Conservation (phyloP, 495 filamentous ascomycete genomes). For the Neurospora tetrasperma region DNA sequence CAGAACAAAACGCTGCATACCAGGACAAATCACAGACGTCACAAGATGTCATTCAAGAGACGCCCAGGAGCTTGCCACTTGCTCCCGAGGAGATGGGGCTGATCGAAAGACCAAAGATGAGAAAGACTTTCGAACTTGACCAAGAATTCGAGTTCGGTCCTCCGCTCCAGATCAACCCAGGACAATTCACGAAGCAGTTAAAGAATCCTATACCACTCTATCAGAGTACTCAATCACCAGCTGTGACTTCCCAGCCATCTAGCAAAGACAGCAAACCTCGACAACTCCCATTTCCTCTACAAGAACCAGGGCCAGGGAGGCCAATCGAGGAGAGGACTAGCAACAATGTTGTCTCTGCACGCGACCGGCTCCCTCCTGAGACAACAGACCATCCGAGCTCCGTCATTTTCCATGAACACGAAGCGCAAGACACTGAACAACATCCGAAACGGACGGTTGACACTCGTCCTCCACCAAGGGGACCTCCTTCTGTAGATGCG, state of each 20-base stretch:
- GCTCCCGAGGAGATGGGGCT: constrained; percentile 2
- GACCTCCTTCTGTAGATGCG: neutral
- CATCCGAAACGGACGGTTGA: neutral
- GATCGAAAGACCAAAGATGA: constrained; percentile 1
- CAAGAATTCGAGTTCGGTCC: constrained; percentile 5
- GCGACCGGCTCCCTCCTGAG: neutral
- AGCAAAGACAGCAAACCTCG: neutral
- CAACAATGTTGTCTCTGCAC: neutral
- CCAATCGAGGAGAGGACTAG: neutral
- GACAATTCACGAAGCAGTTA: constrained; percentile 2
- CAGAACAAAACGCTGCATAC: neutral
- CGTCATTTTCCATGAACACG: neutral
- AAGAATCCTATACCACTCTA: neutral
- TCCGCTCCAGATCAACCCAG: constrained; percentile 2
- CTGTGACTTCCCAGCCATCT: neutral
- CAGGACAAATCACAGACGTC: neutral
- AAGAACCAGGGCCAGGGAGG: neutral
- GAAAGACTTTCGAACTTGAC: neutral
- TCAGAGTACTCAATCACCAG: neutral
- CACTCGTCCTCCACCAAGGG: neutral
- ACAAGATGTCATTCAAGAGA: neutral
- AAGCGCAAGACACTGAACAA: neutral
- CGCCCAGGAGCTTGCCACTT: neutral
- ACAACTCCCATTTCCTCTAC: neutral
- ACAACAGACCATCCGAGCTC: neutral